Evolutionary conservation across 73 alveolate species (phyloP).

Genomic region (Stentor roeselii): DNA sequence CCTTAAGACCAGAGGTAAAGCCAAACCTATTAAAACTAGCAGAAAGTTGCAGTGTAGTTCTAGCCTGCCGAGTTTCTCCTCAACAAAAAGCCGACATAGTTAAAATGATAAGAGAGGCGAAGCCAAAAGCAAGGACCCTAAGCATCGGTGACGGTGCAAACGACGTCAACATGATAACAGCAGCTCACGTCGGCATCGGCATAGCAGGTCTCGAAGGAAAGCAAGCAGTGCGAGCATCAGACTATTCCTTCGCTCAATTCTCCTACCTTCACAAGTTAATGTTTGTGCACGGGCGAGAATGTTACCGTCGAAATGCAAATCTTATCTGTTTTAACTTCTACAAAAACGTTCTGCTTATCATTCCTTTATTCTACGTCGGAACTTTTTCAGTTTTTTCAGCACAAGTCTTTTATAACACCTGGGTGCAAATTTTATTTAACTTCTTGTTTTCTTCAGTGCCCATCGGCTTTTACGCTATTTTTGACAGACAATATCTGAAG

Average conservation of each 20-base stretch:
- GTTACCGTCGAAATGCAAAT: slow-evolving; percentile 89
- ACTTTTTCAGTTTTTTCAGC: slow-evolving; percentile 76
- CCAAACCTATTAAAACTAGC: slow-evolving; percentile 62
- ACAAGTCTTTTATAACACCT: slow-evolving; percentile 77
- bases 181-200: slow-evolving; percentile 82
- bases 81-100: slow-evolving; percentile 93
- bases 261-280: slow-evolving; percentile 75
- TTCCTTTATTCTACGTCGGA: slow-evolving; percentile 92
- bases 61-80: slow-evolving; percentile 94
- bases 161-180: slow-evolving; percentile 94
- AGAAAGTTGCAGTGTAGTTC: slow-evolving; percentile 63
- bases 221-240: slow-evolving; percentile 95
- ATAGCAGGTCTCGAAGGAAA: slow-evolving; percentile 94
- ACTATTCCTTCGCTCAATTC: slow-evolving; percentile 90
- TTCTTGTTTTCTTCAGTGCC: slow-evolving; percentile 85
- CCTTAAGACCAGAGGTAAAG: slow-evolving; percentile 49
- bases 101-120: slow-evolving; percentile 49
- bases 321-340: slow-evolving; percentile 90
- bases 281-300: slow-evolving; percentile 96
- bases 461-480: slow-evolving; percentile 78
- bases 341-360: slow-evolving; percentile 85
- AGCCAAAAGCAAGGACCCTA: slow-evolving; percentile 73
- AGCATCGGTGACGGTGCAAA: slow-evolving; percentile 99
- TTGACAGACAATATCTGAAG: slow-evolving; percentile 72
- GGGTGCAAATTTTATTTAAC: slow-evolving; percentile 86